Conservation (phyloP, 352 stramenopile genomes). For the Phytophthora vignae region DNA sequence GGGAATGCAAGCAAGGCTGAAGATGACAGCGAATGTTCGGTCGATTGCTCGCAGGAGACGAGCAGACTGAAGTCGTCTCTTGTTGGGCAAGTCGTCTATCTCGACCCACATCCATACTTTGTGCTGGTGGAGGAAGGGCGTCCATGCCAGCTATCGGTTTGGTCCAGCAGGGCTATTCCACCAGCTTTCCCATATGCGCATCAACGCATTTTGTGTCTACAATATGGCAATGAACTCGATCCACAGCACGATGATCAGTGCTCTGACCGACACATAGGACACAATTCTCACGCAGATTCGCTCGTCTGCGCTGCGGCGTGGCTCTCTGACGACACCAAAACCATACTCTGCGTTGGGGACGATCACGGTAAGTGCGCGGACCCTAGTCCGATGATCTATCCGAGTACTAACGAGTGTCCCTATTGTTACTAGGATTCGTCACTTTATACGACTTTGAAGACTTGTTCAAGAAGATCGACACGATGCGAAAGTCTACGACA, state of each 20-base stretch:
- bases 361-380: slow-evolving; percentile 33
- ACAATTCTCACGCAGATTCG: not conserved
- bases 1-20: not conserved
- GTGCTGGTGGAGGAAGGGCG: slow-evolving; percentile 43
- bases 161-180: slow-evolving; percentile 43
- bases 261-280: not conserved
- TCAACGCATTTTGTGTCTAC: slow-evolving; percentile 25
- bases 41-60: not conserved
- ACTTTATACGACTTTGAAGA: slow-evolving; percentile 40
- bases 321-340: slow-evolving; percentile 30
- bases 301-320: slow-evolving; percentile 36
- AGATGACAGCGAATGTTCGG: not conserved
- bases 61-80: slow-evolving; percentile 5
- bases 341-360: slow-evolving; percentile 50
- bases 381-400: not conserved
- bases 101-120: slow-evolving; percentile 56
- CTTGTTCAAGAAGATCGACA: slow-evolving; percentile 10
- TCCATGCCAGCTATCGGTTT: slow-evolving; percentile 43
- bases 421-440: slow-evolving; percentile 34
- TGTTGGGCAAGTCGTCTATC: slow-evolving; percentile 37
- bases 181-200: slow-evolving; percentile 31
- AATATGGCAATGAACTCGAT: not conserved
- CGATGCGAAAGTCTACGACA: not conserved
- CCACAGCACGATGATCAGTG: not conserved
- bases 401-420: not conserved